Percentiles rank a stretch among this genome's conserved stretches.
These are phyloP conservation scores for Lyophyllum decastes DNA, from an alignment of 768 basidiomycete genomes.

Conservation along the genomic window DNA sequence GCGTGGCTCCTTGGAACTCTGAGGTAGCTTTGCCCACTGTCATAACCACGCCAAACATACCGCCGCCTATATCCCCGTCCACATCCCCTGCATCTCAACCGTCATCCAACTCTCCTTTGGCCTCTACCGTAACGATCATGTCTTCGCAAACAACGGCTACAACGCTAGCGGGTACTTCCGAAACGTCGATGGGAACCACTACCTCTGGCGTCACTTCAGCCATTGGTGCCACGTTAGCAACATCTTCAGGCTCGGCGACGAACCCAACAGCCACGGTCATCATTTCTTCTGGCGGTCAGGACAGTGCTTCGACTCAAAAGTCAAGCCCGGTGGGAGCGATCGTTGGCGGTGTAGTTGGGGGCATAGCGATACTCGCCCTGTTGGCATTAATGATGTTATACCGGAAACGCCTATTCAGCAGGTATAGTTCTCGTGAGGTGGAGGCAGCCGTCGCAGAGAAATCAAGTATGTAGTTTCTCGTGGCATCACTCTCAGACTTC, in stretches of 20 bases:
- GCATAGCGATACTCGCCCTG: neutral
- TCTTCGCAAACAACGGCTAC: neutral
- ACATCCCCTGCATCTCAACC: neutral
- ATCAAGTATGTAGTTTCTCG: neutral
- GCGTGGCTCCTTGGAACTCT: conserved; percentile 20
- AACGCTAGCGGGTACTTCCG: neutral
- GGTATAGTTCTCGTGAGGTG: neutral
- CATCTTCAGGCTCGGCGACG: neutral
- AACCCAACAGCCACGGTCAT: neutral
- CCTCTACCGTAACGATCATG: too few species aligned
- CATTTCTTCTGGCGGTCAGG: neutral
- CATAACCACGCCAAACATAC: neutral
- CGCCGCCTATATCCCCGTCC: neutral
- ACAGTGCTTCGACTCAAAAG: neutral
- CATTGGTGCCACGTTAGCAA: neutral
- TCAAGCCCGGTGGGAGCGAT: conserved; percentile 1
- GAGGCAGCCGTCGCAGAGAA: neutral
- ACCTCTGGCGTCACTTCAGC: neutral
- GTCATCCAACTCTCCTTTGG: neutral
- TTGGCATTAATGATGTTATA: neutral
- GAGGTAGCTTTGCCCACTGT: neutral
- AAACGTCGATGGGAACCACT: neutral
- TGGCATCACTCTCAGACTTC: neutral
- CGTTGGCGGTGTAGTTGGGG: conserved; percentile 7
- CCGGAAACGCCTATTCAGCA: neutral